Conservation (phyloP, 78 protist genomes). For the Chrysochromulina parva region DNA sequence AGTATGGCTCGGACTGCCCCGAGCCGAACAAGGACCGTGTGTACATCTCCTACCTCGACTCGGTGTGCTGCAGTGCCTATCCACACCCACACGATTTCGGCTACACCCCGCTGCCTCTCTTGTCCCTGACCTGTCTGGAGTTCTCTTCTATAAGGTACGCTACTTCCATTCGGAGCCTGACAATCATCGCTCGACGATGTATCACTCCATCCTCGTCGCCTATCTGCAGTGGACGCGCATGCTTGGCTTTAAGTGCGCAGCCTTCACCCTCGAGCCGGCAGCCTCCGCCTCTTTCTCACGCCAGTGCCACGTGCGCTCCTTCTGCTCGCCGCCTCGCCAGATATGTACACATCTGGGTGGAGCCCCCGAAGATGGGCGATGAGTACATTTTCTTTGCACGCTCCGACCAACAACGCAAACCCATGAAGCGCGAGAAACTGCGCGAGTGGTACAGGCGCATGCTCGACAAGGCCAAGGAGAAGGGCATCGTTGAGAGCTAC, state of each 20-base stretch:
- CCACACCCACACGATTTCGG: too few relatives aligned
- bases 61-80: neutral
- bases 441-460: slow-evolving; percentile 4
- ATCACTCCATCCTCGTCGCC: slow-evolving; percentile 6
- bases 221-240: slow-evolving; percentile 7
- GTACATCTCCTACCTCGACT: slow-evolving; percentile 9
- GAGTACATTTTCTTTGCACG: slow-evolving; percentile 26
- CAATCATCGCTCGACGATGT: neutral
- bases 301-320: too few relatives aligned
- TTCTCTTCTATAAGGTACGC: neutral
- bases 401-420: neutral
- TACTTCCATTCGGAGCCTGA: neutral
- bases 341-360: neutral
- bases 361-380: neutral
- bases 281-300: too few relatives aligned
- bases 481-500: neutral
- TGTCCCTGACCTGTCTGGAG: too few relatives aligned
- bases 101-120: too few relatives aligned
- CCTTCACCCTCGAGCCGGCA: too few relatives aligned
- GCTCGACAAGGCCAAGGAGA: slow-evolving; percentile 2
- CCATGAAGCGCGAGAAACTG: slow-evolving; percentile 21
- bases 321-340: too few relatives aligned
- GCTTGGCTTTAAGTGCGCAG: neutral
- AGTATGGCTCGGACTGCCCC: slow-evolving; percentile 26
- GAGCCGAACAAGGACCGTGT: slow-evolving; percentile 27